Evolutionary conservation across 2,329 filamentous ascomycete genomes (phyloP), one percentile per base, ranked within the genome.

Genomic region (Lojkania enalia): DNA sequence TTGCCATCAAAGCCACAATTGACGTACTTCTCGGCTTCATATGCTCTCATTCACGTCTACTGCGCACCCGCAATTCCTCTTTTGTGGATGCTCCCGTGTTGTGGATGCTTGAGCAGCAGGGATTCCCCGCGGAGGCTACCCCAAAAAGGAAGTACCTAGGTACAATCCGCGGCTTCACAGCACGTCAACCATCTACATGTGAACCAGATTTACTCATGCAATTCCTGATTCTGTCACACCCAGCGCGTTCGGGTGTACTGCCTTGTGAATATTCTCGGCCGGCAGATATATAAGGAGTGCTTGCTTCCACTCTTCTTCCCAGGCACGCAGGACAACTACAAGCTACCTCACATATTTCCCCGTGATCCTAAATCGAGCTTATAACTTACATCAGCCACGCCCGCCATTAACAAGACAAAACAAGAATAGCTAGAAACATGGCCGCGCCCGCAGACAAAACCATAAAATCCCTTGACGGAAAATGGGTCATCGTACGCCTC

Each of bases 391-490:
- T n/a, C n/a, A n/a, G n/a, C n/a, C n/a, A n/a, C n/a, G n/a, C n/a
- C n/a, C n/a, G n/a, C n/a, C n/a, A n/a, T n/a, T 2, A 9, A 36
- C 33, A 11, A 4, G 15, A 15, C 32, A 9, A 35, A 35, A 41
- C 3, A 32, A 30, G 12, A 35, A 48, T 5, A 21, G n/a, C n/a
- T n/a, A n/a, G n/a, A 37, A 66, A 20, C 5, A 72, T 72, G 70
- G 69, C 70, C 13, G 68, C 70, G 23, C 70, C 70, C 41, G 49
- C 57, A 31, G 53, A 51, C 20, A 57, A 57, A 18, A 64, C 58
- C n/a, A 58, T 71, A 35, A 64, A 63, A 27, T 58, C 67, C 33
- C 57, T 72, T 5, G 59, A 61, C n/a, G 70, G 69, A 4, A 67
- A 64, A 57, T 72, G 68, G 67, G 21, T 63, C 37, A 66, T 72